These are phyloP conservation scores for Hamamelis virginiana DNA, from an alignment of 164 flowering plant species.

Conservation along the genomic window DNA sequence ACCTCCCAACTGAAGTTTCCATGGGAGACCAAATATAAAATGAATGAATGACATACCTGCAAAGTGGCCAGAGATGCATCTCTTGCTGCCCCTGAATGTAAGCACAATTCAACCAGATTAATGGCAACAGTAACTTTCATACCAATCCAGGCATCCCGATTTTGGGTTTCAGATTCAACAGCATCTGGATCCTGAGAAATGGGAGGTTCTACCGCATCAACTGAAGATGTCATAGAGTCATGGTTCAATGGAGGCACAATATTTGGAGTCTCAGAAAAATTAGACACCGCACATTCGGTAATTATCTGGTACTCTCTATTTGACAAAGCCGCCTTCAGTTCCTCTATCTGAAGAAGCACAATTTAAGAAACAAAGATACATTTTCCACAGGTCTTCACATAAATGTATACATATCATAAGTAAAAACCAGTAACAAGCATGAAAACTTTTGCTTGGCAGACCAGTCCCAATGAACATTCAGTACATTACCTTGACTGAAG, in stretches of 20 bases:
- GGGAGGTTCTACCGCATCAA: conserved; percentile 23
- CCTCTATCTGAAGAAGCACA: conserved; percentile 54
- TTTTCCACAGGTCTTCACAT: not conserved
- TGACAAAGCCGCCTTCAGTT: conserved; percentile 79
- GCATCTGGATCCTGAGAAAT: conserved; percentile 23
- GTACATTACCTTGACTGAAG: conserved; percentile 55
- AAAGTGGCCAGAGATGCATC: conserved; percentile 81
- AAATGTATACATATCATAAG: not conserved
- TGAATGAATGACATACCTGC: conserved; percentile 52
- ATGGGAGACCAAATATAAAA: not conserved
- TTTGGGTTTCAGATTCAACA: conserved; percentile 29
- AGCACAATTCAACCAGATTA: conserved; percentile 62
- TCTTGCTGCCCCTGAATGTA: conserved; percentile 66
- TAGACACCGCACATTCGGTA: conserved; percentile 79
- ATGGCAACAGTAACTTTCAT: conserved; percentile 62
- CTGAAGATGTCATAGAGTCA: conserved; percentile 23
- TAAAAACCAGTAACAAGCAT: not conserved
- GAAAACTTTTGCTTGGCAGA: not conserved
- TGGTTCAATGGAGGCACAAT: conserved; percentile 49
- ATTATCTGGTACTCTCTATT: conserved; percentile 86
- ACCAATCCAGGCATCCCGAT: conserved; percentile 46
- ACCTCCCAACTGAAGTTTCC: not conserved
- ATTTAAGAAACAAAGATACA: not conserved
- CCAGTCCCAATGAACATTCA: not conserved
- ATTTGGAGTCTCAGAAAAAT: conserved; percentile 80